Evolutionary conservation across 2,329 filamentous ascomycete genomes (phyloP), one percentile per base, ranked within the genome.

Genomic region (Aspergillus sp.): DNA sequence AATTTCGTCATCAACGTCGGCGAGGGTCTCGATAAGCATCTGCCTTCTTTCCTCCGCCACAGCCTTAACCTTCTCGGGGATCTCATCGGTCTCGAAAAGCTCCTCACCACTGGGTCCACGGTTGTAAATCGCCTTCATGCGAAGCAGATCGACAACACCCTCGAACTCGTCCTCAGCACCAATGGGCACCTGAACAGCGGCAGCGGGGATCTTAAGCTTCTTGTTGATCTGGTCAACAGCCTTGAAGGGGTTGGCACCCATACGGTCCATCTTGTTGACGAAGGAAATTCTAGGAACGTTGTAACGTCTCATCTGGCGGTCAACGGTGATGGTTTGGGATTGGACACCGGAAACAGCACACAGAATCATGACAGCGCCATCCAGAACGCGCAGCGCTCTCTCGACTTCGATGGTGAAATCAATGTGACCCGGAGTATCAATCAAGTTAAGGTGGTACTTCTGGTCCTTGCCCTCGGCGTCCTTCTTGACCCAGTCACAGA

Each of bases 381-480:
- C 95, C 45, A 99, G 85, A 62, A 99, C 95, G 76, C 95, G 87
- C 75, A 99, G 81, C 60, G 95, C 95, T 76, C 95, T 87, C 82
- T 99, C 95, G 50, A 99, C 95, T 79, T 99, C 95, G 67, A 99
- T 98, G 13, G 95, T 99, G 75, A 99, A 99, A 78, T 99, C 95
- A 73, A 99, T 98, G 80, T 99, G 95, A 47, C 95, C 95, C 3
- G 95, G 95, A 0, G 95, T 99, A 77, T 99, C 95, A 74, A 99
- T 99, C 83, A 99, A 83, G 80, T 99, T 99, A 83, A 99, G 88
- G 77, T 99, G 94, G 79, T 96, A 99, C 69, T 89, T 92, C 78
- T 96, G 88, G 55, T 97, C 92, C 73, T 91, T 86, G 67, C 90
- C 91, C 65, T 94, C 81, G 56, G 73, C 67, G 70, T 91, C 89